Evolutionary conservation across 2,329 filamentous ascomycete species (phyloP).

Genomic region (Penicillium sp.): DNA sequence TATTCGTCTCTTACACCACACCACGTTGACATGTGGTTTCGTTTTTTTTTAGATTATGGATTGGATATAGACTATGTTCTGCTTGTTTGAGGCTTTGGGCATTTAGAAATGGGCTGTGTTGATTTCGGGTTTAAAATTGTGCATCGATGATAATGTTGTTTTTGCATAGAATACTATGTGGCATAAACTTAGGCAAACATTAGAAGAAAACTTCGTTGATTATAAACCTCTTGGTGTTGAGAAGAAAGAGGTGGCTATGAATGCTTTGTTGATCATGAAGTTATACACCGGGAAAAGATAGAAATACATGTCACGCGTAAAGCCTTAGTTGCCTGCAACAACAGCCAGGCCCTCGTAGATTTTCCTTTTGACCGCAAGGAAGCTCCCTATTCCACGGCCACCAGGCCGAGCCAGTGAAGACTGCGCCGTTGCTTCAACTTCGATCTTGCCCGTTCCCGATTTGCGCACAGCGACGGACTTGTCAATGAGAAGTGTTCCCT

Average conservation of each 20-base stretch:
- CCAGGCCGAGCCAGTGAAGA: constrained; percentile 45
- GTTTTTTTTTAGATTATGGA: not conserved
- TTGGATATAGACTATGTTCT: not conserved
- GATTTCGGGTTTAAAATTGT: not conserved
- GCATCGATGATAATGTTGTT: not conserved
- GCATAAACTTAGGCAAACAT: not conserved
- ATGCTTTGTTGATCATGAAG: constrained; percentile 8
- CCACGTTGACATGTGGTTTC: not conserved
- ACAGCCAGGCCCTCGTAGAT: constrained; percentile 95
- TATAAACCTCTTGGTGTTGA: not conserved
- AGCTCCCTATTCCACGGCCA: constrained; percentile 62
- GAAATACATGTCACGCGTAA: constrained; percentile 17
- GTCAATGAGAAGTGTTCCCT: constrained; percentile 88
- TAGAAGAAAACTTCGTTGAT: not conserved
- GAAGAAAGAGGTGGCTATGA: not conserved
- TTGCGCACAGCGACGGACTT: constrained; percentile 86
- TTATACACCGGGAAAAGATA: constrained; percentile 12
- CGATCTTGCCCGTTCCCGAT: constrained; percentile 79
- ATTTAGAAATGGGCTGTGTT: not conserved
- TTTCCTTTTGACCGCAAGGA: constrained; percentile 82
- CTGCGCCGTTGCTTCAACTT: constrained; percentile 75
- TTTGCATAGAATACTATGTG: not conserved
- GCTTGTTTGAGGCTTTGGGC: not conserved
- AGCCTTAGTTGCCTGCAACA: constrained; percentile 67
- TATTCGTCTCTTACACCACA: not conserved